Conservation (phyloP, 139 green algal genomes). For the Chlamydomonas eustigma region DNA sequence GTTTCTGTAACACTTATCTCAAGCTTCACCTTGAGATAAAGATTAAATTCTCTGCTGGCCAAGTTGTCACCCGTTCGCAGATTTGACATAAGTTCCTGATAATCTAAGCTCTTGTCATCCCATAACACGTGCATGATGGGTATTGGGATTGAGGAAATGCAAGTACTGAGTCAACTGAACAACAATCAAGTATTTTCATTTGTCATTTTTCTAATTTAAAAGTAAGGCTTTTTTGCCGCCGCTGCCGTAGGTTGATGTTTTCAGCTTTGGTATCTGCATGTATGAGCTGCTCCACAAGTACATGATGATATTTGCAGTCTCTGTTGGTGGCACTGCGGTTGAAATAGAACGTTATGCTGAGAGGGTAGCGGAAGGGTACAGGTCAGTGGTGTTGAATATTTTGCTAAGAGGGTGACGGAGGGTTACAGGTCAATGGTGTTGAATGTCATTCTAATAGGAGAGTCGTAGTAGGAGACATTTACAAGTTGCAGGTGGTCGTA, state of each 20-base stretch:
- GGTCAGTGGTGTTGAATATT: neutral
- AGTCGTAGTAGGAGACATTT: neutral
- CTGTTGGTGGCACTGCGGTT: neutral
- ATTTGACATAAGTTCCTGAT: too few relatives aligned
- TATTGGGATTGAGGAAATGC: too few relatives aligned
- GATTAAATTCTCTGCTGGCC: too few relatives aligned
- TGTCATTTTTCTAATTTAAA: too few relatives aligned
- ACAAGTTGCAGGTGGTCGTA: neutral
- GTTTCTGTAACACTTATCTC: too few relatives aligned
- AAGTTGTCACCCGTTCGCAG: too few relatives aligned
- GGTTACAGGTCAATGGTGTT: neutral
- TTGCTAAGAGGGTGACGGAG: neutral
- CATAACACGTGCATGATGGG: too few relatives aligned
- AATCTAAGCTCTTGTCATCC: too few relatives aligned
- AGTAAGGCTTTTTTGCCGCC: too few relatives aligned
- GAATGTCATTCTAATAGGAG: neutral
- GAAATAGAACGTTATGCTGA: constrained; percentile 12
- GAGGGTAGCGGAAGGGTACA: neutral
- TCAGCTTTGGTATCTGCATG: constrained; percentile 15
- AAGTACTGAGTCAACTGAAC: too few relatives aligned
- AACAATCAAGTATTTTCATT: too few relatives aligned
- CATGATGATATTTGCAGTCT: constrained; percentile 15
- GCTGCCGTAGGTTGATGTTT: constrained; percentile 1
- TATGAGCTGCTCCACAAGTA: constrained; percentile 18
- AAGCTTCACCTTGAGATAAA: too few relatives aligned